These are phyloP conservation scores for Lepidopterella palustris DNA, from an alignment of 495 filamentous ascomycete genomes.

Conservation along the genomic window DNA sequence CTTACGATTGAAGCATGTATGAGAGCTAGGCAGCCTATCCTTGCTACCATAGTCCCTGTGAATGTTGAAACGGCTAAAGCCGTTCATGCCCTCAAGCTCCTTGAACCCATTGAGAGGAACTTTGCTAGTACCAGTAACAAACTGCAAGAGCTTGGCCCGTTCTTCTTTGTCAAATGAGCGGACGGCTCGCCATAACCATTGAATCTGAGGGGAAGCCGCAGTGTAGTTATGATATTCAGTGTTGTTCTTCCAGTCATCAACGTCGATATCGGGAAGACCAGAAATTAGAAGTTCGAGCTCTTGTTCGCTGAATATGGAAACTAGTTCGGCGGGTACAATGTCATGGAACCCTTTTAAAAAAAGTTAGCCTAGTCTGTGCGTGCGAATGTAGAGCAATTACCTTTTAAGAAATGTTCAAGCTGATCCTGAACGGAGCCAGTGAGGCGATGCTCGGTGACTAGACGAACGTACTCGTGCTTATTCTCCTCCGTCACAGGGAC, in stretches of 20 bases:
- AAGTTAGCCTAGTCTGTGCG: slow-evolving; percentile 26
- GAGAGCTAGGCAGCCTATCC: slow-evolving; percentile 88
- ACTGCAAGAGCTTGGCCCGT: slow-evolving; percentile 92
- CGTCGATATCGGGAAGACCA: slow-evolving; percentile 91
- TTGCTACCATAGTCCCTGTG: slow-evolving; percentile 98
- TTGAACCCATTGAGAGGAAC: slow-evolving; percentile 98
- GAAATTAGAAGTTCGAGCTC: slow-evolving; percentile 96
- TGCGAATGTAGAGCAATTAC: slow-evolving; percentile 41
- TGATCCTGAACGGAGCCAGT: slow-evolving; percentile 87
- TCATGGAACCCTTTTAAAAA: slow-evolving; percentile 76
- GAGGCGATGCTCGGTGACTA: slow-evolving; percentile 89
- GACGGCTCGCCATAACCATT: slow-evolving; percentile 99
- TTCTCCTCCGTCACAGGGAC: slow-evolving; percentile 95
- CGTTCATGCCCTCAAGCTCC: slow-evolving; percentile 99
- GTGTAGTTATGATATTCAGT: slow-evolving; percentile 99
- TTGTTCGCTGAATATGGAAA: slow-evolving; percentile 98
- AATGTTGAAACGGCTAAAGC: slow-evolving; percentile 96
- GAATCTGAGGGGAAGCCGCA: slow-evolving; percentile 88
- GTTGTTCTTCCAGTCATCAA: slow-evolving; percentile 98
- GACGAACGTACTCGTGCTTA: slow-evolving; percentile 93
- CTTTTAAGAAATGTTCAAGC: slow-evolving; percentile 90
- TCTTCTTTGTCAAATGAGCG: slow-evolving; percentile 99
- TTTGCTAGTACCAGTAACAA: slow-evolving; percentile 97
- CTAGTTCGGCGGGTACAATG: slow-evolving; percentile 88
- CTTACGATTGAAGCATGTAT: slow-evolving; percentile 99